A percentile compares a stretch with the other conserved stretches of the same genome.
Evolutionary conservation across 2,329 filamentous ascomycete species (phyloP).

Genomic region (Trichoderma citrinoviride): DNA sequence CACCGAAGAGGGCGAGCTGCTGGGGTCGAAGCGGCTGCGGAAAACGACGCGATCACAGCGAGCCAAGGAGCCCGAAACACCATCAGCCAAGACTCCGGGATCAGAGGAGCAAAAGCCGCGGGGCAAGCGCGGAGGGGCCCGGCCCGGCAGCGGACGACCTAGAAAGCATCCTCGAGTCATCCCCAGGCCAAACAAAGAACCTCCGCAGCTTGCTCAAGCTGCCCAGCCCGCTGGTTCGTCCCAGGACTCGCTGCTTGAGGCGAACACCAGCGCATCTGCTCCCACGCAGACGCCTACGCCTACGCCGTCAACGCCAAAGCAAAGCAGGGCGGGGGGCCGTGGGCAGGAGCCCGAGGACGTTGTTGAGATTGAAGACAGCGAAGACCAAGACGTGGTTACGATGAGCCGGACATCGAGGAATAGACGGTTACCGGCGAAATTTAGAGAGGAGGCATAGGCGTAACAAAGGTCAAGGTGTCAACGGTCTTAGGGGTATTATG

Average conservation of each 20-base stretch:
- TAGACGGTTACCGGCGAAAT: conserved; percentile 38
- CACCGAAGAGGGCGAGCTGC: conserved; percentile 26
- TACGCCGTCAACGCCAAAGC: conserved; percentile 7
- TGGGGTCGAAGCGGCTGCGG: conserved; percentile 29
- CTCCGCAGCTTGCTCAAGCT: neutral
- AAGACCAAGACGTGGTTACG: conserved; percentile 35
- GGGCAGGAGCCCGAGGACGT: conserved; percentile 16
- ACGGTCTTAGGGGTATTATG: neutral
- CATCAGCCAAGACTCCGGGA: conserved; percentile 23
- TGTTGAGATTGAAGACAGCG: conserved; percentile 33
- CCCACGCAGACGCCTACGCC: neutral
- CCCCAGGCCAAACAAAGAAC: neutral
- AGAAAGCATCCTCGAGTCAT: conserved; percentile 37
- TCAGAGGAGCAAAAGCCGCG: conserved; percentile 33
- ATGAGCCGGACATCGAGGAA: conserved; percentile 31
- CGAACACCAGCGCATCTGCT: neutral
- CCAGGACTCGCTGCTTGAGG: neutral
- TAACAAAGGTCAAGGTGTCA: neutral
- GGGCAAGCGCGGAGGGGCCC: conserved; percentile 40
- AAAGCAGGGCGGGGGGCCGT: neutral
- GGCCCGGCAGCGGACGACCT: conserved; percentile 40
- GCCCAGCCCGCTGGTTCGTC: neutral
- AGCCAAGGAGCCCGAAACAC: conserved; percentile 12
- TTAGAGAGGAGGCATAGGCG: conserved; percentile 34
- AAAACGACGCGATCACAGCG: conserved; percentile 28